Conservation (phyloP, 371 early-diverging fungal genomes). For the Rhizopus delemar region DNA sequence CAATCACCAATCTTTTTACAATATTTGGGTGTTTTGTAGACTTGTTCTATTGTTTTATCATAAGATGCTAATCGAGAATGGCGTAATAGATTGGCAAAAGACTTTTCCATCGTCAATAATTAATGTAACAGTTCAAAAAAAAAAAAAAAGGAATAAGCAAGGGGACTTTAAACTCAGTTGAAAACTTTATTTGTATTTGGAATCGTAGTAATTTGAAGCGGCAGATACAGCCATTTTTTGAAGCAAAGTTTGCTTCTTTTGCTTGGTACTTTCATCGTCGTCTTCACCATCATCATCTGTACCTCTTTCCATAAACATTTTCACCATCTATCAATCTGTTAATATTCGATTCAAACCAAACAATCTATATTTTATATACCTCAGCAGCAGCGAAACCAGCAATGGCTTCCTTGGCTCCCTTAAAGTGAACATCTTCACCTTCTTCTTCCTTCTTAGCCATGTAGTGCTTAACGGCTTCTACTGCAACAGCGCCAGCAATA, state of each 20-base stretch:
- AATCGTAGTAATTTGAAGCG: conserved; percentile 27
- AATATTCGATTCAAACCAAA: background rate
- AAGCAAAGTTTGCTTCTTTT: conserved; percentile 26
- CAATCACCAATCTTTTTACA: conserved; percentile 66
- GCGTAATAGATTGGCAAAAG: conserved; percentile 70
- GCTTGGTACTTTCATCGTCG: conserved; percentile 29
- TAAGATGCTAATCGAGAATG: conserved; percentile 73
- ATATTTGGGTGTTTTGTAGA: conserved; percentile 62
- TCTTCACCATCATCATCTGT: conserved; percentile 29
- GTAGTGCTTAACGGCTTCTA: conserved; percentile 54
- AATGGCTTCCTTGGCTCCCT: conserved; percentile 53
- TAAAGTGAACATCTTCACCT: conserved; percentile 41
- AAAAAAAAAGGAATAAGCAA: conserved; percentile 7
- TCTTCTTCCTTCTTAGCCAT: conserved; percentile 43
- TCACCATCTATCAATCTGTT: conserved; percentile 18
- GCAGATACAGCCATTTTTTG: conserved; percentile 31
- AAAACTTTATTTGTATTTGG: conserved; percentile 7
- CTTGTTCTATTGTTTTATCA: conserved; percentile 71
- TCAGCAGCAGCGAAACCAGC: conserved; percentile 55
- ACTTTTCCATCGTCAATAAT: conserved; percentile 59
- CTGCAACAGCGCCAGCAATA: conserved; percentile 65
- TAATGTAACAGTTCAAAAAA: conserved; percentile 9
- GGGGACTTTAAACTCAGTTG: no score
- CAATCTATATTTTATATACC: conserved; percentile 16
- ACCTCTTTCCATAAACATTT: conserved; percentile 30